These are phyloP conservation scores for Parafenestella ontariensis DNA, from an alignment of 2,329 filamentous ascomycete genomes.

Conservation along the genomic window DNA sequence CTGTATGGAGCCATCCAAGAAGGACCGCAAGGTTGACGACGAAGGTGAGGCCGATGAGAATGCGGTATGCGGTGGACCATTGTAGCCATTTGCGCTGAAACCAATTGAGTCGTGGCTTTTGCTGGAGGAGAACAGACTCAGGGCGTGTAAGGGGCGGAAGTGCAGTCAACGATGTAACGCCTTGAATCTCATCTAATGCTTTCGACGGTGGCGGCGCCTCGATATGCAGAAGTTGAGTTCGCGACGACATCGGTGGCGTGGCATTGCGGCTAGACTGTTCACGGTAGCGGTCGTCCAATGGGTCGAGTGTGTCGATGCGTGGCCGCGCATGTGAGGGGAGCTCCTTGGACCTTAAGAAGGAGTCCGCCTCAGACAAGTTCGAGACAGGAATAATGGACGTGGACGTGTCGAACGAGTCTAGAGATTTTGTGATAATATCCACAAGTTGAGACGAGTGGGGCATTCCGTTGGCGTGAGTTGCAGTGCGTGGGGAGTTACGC, in stretches of 20 bases:
- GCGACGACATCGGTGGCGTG: background rate
- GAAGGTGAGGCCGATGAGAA: conserved; percentile 17
- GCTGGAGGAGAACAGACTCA: background rate
- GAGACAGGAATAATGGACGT: background rate
- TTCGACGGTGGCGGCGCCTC: background rate
- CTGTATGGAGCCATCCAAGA: background rate
- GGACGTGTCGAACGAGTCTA: background rate
- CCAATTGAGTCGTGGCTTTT: background rate
- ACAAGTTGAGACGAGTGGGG: background rate
- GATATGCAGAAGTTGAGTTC: background rate
- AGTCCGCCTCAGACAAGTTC: background rate
- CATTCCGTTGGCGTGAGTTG: background rate
- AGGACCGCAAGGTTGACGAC: conserved; percentile 13
- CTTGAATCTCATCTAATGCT: background rate
- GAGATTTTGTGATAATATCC: background rate
- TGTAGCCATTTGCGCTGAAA: conserved; percentile 10
- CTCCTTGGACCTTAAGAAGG: background rate
- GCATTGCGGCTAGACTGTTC: background rate
- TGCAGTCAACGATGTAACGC: background rate
- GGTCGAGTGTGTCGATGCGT: background rate
- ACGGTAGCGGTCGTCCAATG: background rate
- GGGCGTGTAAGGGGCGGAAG: background rate
- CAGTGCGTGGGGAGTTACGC: background rate
- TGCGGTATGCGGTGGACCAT: conserved; percentile 28
- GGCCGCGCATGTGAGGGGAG: background rate